Percentiles rank a stretch among this genome's conserved stretches.
Conservation (phyloP, 1,284 basidiomycete genomes). For the Ganoderma sinense region DNA sequence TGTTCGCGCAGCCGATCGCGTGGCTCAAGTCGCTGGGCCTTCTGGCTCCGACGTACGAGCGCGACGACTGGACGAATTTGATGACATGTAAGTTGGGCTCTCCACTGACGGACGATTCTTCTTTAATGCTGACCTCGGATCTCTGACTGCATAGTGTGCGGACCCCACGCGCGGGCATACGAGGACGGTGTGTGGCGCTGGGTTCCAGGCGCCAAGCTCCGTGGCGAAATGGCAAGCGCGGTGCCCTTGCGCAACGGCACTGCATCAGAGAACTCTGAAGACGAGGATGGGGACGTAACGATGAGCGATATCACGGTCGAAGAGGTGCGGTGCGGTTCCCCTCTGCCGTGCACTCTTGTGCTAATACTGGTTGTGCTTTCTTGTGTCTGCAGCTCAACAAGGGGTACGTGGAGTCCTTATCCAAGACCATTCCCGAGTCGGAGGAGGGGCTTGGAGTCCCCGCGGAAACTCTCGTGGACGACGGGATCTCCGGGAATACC, state of each 20-base stretch:
- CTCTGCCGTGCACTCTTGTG: not conserved
- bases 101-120: not conserved
- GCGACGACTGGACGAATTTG: constrained; percentile 24
- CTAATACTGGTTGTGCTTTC: not conserved
- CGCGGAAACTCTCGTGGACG: constrained; percentile 19
- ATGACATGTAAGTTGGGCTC: constrained; percentile 16
- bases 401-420: not conserved
- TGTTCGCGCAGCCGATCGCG: constrained; percentile 13
- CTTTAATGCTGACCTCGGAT: not conserved
- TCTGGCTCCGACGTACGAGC: constrained; percentile 14
- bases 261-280: not conserved
- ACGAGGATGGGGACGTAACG: constrained; percentile 13
- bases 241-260: not conserved
- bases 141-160: constrained; percentile 9
- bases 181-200: constrained; percentile 17
- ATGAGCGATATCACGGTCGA: constrained; percentile 11
- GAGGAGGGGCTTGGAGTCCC: not conserved
- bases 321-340: not conserved
- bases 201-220: constrained; percentile 11
- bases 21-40: constrained; percentile 9
- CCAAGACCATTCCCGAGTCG: not conserved
- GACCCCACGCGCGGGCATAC: constrained; percentile 16
- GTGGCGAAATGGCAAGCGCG: constrained; percentile 5
- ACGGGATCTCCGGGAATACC: constrained; percentile 16
- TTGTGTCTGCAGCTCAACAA: not conserved